phyloP scores from a whole-genome alignment of 2,329 filamentous ascomycete species.

The Penicillium sp. region DNA sequence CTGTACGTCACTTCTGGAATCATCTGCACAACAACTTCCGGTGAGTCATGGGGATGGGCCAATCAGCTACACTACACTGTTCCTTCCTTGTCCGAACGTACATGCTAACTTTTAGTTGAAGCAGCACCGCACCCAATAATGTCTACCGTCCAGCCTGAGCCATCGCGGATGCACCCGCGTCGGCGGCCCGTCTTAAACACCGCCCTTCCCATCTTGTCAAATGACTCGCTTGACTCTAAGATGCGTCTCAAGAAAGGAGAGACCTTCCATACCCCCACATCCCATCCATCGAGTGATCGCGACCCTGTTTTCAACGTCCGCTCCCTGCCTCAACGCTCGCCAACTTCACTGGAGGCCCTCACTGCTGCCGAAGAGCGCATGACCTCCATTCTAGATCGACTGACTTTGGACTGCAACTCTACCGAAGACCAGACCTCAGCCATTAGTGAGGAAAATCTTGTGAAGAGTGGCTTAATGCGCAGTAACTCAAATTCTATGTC shows the following conservation, averaged over 20 bases:
- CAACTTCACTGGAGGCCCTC: conserved; percentile 68
- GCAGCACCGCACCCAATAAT: conserved; percentile 26
- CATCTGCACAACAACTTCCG: conserved; percentile 11
- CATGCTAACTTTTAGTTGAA: conserved; percentile 13
- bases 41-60: conserved; percentile 22
- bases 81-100: conserved; percentile 6
- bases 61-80: conserved; percentile 13
- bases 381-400: conserved; percentile 63
- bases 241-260: conserved; percentile 67
- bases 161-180: conserved; percentile 33
- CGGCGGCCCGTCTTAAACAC: conserved; percentile 35
- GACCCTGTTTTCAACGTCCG: conserved; percentile 46
- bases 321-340: conserved; percentile 62
- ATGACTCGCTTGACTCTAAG: conserved; percentile 37
- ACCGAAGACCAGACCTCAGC: conserved; percentile 38
- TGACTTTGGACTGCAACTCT: conserved; percentile 57
- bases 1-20: conserved; percentile 20
- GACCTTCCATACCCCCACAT: conserved; percentile 56
- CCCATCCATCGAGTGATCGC: conserved; percentile 40
- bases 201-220: conserved; percentile 28
- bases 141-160: conserved; percentile 28
- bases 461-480: background rate
- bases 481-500: background rate
- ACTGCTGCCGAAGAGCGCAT: conserved; percentile 68
- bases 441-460: background rate